A percentile compares a stretch with the other conserved stretches of the same genome.
phyloP scores from a whole-genome alignment of 257 asterid genomes.

The Henckelia pumila region DNA sequence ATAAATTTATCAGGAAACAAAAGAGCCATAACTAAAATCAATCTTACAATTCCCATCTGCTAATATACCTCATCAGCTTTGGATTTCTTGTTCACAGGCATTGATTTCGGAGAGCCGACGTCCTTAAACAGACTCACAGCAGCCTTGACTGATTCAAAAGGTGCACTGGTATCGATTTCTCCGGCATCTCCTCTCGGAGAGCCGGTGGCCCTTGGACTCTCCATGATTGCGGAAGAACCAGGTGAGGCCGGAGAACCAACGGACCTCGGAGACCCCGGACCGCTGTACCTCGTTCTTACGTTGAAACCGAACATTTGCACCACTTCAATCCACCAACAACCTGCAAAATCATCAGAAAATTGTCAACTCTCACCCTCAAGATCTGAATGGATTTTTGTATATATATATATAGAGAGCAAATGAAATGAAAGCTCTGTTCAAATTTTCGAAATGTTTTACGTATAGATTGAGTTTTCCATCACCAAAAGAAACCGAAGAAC shows the following conservation, averaged over 20 bases:
- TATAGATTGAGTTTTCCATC: no score
- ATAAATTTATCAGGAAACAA: no score
- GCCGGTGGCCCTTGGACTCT: slow-evolving; percentile 31
- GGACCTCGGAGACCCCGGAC: slow-evolving; percentile 31
- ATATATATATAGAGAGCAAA: no score
- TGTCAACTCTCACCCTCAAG: background rate
- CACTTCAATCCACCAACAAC: slow-evolving; percentile 4
- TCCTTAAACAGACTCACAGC: slow-evolving; percentile 75
- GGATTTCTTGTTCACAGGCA: slow-evolving; percentile 35
- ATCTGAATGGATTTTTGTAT: no score
- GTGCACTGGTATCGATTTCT: slow-evolving; percentile 74
- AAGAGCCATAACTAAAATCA: background rate
- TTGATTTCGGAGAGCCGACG: slow-evolving; percentile 38
- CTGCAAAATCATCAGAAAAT: slow-evolving; percentile 28
- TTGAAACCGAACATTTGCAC: slow-evolving; percentile 43
- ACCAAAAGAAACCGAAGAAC: no score
- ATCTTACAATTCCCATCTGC: background rate
- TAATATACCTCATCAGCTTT: slow-evolving; percentile 78
- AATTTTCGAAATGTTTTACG: no score
- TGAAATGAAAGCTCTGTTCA: no score
- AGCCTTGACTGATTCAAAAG: slow-evolving; percentile 77
- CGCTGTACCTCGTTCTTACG: slow-evolving; percentile 37
- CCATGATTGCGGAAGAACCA: slow-evolving; percentile 31
- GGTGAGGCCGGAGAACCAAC: slow-evolving; percentile 25
- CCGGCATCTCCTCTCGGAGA: slow-evolving; percentile 53